Base-by-base conservation (phyloP, 768 basidiomycete genomes). In the Termitomyces sp. region DNA sequence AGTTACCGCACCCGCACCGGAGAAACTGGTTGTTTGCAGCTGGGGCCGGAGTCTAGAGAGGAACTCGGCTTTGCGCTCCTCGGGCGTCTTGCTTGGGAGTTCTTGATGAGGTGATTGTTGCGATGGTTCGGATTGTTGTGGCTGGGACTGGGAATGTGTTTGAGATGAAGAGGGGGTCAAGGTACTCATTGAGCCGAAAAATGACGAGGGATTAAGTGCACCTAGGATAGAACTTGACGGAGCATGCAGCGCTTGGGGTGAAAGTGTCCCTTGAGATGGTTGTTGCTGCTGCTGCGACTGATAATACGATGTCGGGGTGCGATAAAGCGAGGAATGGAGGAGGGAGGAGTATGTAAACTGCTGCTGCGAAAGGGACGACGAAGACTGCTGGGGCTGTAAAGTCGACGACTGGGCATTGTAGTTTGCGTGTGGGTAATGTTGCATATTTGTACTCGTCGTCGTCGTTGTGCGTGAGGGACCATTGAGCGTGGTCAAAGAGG, bases 191-290 rank as follows among this genome's bases (percentile, higher is more conserved):
- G 61, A 16, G 45, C 12, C 18, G 39, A 78, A 77, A 58, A 78
- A 73, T 4, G 71, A 60, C 15, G 67, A 66, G 39, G 74, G 72
- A 30, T 65, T 55, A 22, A 77, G 54, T 9, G 68, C 63, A 53
- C 69, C 67, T 73, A 83, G 71, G 74, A 82, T 63, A 63, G 76
- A 58, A 70, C 73, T 76, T 31, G 82, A 76, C 2, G 86, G 80
- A 6, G 84, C 77, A 66, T 88, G 87, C 41, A 91, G 78, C 48
- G 82, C 83, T 63, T 86, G 86, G 9, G 88, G 89, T 2, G 88
- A 84, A 37, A 89, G 81, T 3, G 86, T 89, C 62, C 83, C 75
- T 68, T 87, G 87, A n/a, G 75, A 71, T 9, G 65, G 20, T 48
- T 70, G 71, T 18, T 70, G 64, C 39, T 74, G 75, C 33, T 73